Base-by-base conservation (phyloP, 305 asterid species). In the Plantago rigida region DNA sequence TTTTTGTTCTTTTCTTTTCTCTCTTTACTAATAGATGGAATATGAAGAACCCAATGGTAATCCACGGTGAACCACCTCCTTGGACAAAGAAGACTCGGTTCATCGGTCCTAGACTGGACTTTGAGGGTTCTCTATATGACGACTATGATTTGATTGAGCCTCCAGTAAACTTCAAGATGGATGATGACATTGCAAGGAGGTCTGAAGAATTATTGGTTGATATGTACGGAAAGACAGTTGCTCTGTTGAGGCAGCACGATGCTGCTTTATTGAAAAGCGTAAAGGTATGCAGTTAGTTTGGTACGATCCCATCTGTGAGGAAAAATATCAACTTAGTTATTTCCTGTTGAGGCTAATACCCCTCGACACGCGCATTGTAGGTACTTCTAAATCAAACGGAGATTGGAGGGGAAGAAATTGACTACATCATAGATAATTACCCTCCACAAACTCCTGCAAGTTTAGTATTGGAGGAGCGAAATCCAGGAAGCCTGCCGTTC, bases 41-140 rank as follows among this genome's bases (percentile, higher is more conserved):
- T 75, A 62, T 87, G 87, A 94, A 85, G 86, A 71, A 80, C 70
- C 86, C 92, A 69, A 93, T 87, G 97, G 82, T 77, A 13, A 73
- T 93, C 62, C 96, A 89, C 12, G 99, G 97, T 19, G 97, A 93
- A 60, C 95, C 94, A 59, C 73, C 96, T 62, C 95, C 96, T 0
- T 89, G 97, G 99, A 82, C 82, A 74, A 93, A 82, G 78, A 62
- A 61, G 31, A 57, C 72, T 15, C 85, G 73, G 70, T 85, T 87
- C 70, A 86, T 87, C 10, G 99, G 99, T 41, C 99, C 97, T 13
- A 79, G 87, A 39, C 77, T 93, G 0, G 97, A 93, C 79, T 93
- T 89, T 67, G 99, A 87, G 80, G 97, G 94, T 62, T 83, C 97
- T 0, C 83, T 89, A 10, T 93, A 93, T n/a, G 80, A 84, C 47